Conservation (phyloP, 1,284 basidiomycete species). For the Termitomyces sp. region DNA sequence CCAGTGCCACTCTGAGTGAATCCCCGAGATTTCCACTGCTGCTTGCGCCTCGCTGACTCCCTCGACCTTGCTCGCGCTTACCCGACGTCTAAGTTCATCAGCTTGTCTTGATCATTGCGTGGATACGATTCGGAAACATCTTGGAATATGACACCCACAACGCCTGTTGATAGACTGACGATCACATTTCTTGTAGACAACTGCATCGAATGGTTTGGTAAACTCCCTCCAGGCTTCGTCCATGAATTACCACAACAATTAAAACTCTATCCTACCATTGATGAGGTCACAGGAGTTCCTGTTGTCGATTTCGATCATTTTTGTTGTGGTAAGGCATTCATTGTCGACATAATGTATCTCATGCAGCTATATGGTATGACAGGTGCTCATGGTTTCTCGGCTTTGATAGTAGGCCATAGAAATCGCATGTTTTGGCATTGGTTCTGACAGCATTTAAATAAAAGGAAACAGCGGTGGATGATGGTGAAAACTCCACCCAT, state of each 20-base stretch:
- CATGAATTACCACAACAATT: conserved; percentile 69
- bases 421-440: background rate
- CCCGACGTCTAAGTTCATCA: too few relatives aligned
- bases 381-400: conserved; percentile 82
- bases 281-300: conserved; percentile 57
- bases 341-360: background rate
- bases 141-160: conserved; percentile 14
- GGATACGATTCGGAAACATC: too few relatives aligned
- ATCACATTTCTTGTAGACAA: conserved; percentile 76
- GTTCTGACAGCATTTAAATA: background rate
- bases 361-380: background rate
- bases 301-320: conserved; percentile 69
- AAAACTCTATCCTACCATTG: conserved; percentile 42
- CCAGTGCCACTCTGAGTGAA: too few relatives aligned
- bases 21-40: too few relatives aligned
- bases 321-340: conserved; percentile 57
- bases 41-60: too few relatives aligned
- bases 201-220: conserved; percentile 67
- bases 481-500: conserved; percentile 37
- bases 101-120: too few relatives aligned
- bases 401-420: conserved; percentile 51
- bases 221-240: conserved; percentile 71
- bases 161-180: conserved; percentile 44
- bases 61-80: too few relatives aligned
- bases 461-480: conserved; percentile 51